Conservation (phyloP, 164 flowering plant species). For the Vitis vinifera region ASM3070453v1 NC_081817.1:5576501-5577000, state of each 20-base stretch:
- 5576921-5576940: not conserved
- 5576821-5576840: slow-evolving; percentile 87
- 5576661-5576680: not conserved
- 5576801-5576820: slow-evolving; percentile 92
- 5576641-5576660: not conserved
- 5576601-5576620: not conserved
- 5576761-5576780: slow-evolving; percentile 54
- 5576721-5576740: slow-evolving; percentile 12
- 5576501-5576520: no score
- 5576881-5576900: not conserved
- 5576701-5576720: not conserved
- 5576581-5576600: not conserved
- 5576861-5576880: not conserved
- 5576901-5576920: not conserved
- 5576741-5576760: slow-evolving; percentile 75
- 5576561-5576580: no score
- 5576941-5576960: not conserved
- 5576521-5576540: no score
- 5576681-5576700: not conserved
- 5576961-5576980: not conserved
- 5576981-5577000: not conserved
- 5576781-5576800: slow-evolving; percentile 86
- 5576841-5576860: slow-evolving; percentile 3
- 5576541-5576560: no score
- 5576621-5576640: not conserved